These are phyloP conservation scores for Myxozyma monticola DNA, from an alignment of 805 yeast species.

Conservation along the genomic window DNA sequence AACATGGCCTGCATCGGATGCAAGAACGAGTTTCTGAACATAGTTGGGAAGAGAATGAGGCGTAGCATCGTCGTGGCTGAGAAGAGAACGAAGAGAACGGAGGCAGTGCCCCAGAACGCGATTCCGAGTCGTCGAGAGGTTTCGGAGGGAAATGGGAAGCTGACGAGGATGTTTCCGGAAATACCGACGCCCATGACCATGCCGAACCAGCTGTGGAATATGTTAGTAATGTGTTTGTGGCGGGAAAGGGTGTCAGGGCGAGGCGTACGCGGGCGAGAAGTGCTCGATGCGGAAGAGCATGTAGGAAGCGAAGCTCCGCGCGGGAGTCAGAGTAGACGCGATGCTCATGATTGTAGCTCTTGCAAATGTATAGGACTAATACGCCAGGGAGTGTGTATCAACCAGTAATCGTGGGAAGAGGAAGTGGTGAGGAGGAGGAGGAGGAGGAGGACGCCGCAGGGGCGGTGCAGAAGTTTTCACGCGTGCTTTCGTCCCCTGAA, in stretches of 20 bases:
- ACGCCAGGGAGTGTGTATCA: too few relatives aligned
- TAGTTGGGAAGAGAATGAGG: constrained; percentile 43
- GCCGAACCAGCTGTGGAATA: constrained; percentile 53
- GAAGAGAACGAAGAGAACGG: constrained; percentile 45
- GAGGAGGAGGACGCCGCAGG: too few relatives aligned
- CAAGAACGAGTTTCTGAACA: constrained; percentile 38
- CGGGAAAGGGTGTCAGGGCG: background rate
- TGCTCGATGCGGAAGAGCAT: constrained; percentile 31
- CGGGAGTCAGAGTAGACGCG: too few relatives aligned
- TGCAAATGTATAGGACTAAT: too few relatives aligned
- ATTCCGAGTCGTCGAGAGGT: constrained; percentile 62
- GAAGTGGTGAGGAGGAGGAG: too few relatives aligned
- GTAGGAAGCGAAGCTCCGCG: background rate
- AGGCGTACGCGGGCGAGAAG: constrained; percentile 34
- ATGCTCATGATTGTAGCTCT: too few relatives aligned
- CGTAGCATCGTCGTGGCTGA: constrained; percentile 47
- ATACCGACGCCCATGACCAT: constrained; percentile 88
- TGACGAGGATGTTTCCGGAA: constrained; percentile 57
- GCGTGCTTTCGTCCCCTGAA: too few relatives aligned
- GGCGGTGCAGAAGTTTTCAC: too few relatives aligned
- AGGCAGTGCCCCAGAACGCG: constrained; percentile 61
- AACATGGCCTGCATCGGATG: constrained; percentile 56
- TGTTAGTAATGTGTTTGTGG: background rate
- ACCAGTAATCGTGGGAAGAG: too few relatives aligned
- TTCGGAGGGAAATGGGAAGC: constrained; percentile 62